Percentiles rank a stretch among this genome's conserved stretches.
Evolutionary conservation across 2,329 filamentous ascomycete genomes (phyloP).

Genomic region (Furcasterigmium furcatum): DNA sequence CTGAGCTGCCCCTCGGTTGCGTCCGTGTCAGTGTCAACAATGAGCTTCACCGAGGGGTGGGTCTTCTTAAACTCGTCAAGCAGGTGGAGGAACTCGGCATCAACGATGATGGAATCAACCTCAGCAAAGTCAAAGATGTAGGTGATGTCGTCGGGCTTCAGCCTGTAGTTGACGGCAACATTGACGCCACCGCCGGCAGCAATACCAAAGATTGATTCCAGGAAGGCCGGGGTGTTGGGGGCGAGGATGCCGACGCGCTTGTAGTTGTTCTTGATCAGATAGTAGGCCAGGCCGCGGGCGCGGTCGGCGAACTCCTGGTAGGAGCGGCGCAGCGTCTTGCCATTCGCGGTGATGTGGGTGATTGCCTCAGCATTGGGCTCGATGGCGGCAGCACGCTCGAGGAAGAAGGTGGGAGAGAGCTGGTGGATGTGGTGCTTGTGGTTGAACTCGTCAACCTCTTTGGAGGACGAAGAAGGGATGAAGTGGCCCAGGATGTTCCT

Average conservation of each 20-base stretch:
- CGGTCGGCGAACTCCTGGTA: slow-evolving; percentile 85
- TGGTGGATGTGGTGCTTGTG: slow-evolving; percentile 65
- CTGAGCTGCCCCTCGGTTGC: slow-evolving; percentile 67
- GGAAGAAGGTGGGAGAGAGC: slow-evolving; percentile 83
- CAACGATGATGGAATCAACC: slow-evolving; percentile 83
- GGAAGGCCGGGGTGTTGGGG: slow-evolving; percentile 91
- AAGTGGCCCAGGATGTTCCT: slow-evolving; percentile 53
- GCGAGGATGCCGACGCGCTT: slow-evolving; percentile 81
- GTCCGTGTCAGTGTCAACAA: slow-evolving; percentile 82
- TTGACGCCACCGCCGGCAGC: slow-evolving; percentile 77
- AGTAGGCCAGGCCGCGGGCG: slow-evolving; percentile 84
- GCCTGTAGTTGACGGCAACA: slow-evolving; percentile 59
- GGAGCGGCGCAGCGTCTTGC: slow-evolving; percentile 67
- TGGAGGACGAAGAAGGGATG: slow-evolving; percentile 23
- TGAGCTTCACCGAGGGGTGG: slow-evolving; percentile 63
- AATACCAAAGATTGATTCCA: slow-evolving; percentile 87
- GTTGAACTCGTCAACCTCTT: slow-evolving; percentile 27
- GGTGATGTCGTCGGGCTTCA: slow-evolving; percentile 80
- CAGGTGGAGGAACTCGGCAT: slow-evolving; percentile 72
- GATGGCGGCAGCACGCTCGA: slow-evolving; percentile 81
- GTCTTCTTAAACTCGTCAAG: slow-evolving; percentile 62
- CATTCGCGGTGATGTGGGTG: slow-evolving; percentile 79
- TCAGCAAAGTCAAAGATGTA: slow-evolving; percentile 91
- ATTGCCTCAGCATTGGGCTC: slow-evolving; percentile 85
- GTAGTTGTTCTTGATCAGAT: slow-evolving; percentile 68